Evolutionary conservation across 805 yeast genomes (phyloP), one percentile per base, ranked within the genome.

Genomic region (Tetrapisispora iriomotensis): DNA sequence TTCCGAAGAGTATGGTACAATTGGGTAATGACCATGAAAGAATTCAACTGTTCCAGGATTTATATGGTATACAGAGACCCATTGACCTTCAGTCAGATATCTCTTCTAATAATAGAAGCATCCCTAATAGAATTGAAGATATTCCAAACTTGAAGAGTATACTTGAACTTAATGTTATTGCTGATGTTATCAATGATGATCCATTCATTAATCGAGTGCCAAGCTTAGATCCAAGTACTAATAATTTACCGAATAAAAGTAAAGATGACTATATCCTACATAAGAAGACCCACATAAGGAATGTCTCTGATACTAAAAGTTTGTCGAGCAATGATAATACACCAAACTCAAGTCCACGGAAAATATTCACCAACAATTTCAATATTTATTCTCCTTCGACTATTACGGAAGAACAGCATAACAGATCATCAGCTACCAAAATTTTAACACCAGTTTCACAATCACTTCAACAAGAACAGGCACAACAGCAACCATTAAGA

Each of bases 221-320:
- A 14, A 35, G 22, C 28, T 10, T 27, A 28, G 29, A 27, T 27
- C 26, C 20, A 26, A 10, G 7, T 12, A 25, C 5, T 19, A 29
- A 24, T 37, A n/a, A n/a, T n/a, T n/a, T n/a, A n/a, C n/a, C n/a
- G n/a, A n/a, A n/a, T n/a, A n/a, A n/a, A n/a, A n/a, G n/a, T n/a
- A 26, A 37, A 17, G 18, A 34, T 15, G 28, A 46, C 18, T 49
- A 48, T 29, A 48, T 52, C 25, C 31, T 57, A 24, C 41, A 51
- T 6, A 46, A 50, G 12, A 45, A 44, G 19, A 46, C 58, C 1
- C 46, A 45, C 15, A 51, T 58, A 20, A 46, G 49, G 37, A 45
- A 47, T 8, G 53, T 58, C 2, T 54, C 62, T 10, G 62, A 58
- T 35, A 52, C 61, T 3, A 51, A 47, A 34, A 54, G 58, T 39